Base-by-base conservation (phyloP, 352 stramenopile genomes). In the Phytophthora nicotianae region DNA sequence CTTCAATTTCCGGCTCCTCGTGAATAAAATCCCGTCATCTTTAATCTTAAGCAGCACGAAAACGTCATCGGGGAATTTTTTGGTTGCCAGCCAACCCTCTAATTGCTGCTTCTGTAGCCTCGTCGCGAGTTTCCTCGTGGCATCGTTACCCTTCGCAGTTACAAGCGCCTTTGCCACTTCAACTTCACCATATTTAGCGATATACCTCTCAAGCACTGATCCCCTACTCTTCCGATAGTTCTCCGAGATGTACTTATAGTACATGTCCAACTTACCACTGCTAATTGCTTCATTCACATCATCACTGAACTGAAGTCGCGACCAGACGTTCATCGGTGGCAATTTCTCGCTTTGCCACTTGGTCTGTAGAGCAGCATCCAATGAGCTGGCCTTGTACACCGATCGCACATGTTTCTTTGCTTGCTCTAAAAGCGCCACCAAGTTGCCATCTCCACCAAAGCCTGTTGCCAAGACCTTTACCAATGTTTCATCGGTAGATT, bases 1-100 rank as follows among this genome's bases (percentile, higher is more conserved):
- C 10, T 24, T 19, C 26, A 59, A 11, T 16, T 59, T 51, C 13
- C 8, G 26, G 17, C 3, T 42, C 5, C 5, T 17, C 32, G n/a
- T 38, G 11, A 23, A 21, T 37, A 29, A 6, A 1, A 11, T 5
- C 0, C 10, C 27, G 9, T 59, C 42, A 1, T 42, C 19, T 19
- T 45, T 23, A 4, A 64, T 21, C 11, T 55, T 55, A 13, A 62
- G 8, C 0, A 62, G 9, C 14, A 9, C 5, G 35, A 55, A 33
- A 14, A 55, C 54, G 42, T 55, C 45, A 10, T 56, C 24, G 4
- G 24, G 21, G 7, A 45, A 55, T n/a, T 55, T 55, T 11, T 26
- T 2, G 0, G 9, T 46, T 0, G 20, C 33, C 14, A 56, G 5
- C 49, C 49, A 56, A 40, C 40, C 14, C 11, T 54, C 21, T 14